Evolutionary conservation across 2,329 filamentous ascomycete species (phyloP), one percentile per base, ranked within the genome.

Genomic region (Pseudodiploospora longispora): DNA sequence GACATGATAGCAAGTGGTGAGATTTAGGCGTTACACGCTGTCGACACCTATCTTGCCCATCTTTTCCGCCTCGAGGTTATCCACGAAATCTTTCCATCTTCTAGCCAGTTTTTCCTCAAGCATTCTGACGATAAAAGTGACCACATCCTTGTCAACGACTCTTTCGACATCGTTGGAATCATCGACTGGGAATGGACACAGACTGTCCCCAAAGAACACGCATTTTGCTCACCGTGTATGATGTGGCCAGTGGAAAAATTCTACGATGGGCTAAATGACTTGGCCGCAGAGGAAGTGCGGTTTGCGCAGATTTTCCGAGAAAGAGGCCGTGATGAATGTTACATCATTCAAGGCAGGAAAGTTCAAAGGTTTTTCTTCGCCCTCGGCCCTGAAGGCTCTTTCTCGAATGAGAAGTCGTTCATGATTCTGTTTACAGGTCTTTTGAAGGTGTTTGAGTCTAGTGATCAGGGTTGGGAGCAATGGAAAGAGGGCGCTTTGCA

Each of bases 151-250:
- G 64, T 67, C 2, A 65, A 75, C 46, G 59, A 69, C 4, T 39
- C 69, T 6, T 69, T 60, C 46, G 68, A 70, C 44, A 64, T 75
- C 32, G 71, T 65, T 5, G 69, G 67, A 1, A 68, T 75, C 30
- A 68, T 74, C 42, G 70, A 75, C 48, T 74, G 62, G 63, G 58
- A 63, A 38, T 62, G 55, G 59, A 60, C 62, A 10, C 49, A 62
- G 30, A 62, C 59, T 5, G 61, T 59, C 12, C 50, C 64, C 1
- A 57, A 60, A 41, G 52, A 53, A 12, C 53, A 56, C 27, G 66
- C 67, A 1, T 72, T 72, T 43, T 67, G 65, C 53, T 70, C 67
- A 9, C 66, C 66, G 0, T 56, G 67, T 32, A 56, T 59, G 31
- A 48, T 71, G 29, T 55, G 69, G 37, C 63, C 60, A 1, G 64